A percentile compares a stretch with the other conserved stretches of the same genome.
Evolutionary conservation across 306 rosid genomes (phyloP).

Genomic region (Begonia peltatifolia): DNA sequence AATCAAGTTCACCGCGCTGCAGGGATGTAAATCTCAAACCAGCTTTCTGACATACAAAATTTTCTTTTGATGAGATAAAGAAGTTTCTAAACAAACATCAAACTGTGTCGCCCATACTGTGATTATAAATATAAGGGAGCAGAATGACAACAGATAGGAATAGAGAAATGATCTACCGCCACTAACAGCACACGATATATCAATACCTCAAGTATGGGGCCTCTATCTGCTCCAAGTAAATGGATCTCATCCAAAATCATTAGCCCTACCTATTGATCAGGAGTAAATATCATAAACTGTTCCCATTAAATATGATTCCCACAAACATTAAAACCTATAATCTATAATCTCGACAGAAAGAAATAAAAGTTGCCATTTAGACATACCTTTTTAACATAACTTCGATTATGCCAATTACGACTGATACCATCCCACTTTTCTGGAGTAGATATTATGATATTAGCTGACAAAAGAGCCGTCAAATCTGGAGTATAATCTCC

Average conservation of each 20-base stretch:
- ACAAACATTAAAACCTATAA: not conserved
- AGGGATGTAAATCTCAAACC: no score
- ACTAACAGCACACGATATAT: conserved; percentile 6
- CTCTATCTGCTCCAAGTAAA: conserved; percentile 96
- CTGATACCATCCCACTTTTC: conserved; percentile 99
- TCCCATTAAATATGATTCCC: not conserved
- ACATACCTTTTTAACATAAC: conserved; percentile 79
- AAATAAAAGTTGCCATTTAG: not conserved
- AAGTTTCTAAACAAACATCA: no score
- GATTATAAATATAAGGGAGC: not conserved
- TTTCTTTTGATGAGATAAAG: no score
- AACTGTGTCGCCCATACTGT: no score
- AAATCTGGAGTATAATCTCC: conserved; percentile 96
- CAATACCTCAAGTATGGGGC: conserved; percentile 95
- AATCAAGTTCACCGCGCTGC: no score
- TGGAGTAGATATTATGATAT: conserved; percentile 92
- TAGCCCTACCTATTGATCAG: conserved; percentile 70
- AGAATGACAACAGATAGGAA: not conserved
- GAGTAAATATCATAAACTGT: conserved; percentile 2
- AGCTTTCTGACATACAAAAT: no score
- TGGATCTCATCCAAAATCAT: conserved; percentile 93
- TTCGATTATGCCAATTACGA: conserved; percentile 96
- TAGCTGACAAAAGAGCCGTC: conserved; percentile 81
- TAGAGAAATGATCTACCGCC: conserved; percentile 7
- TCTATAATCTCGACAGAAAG: not conserved